phyloP scores from a whole-genome alignment of 257 asterid genomes.

The Lycium barbarum region DNA sequence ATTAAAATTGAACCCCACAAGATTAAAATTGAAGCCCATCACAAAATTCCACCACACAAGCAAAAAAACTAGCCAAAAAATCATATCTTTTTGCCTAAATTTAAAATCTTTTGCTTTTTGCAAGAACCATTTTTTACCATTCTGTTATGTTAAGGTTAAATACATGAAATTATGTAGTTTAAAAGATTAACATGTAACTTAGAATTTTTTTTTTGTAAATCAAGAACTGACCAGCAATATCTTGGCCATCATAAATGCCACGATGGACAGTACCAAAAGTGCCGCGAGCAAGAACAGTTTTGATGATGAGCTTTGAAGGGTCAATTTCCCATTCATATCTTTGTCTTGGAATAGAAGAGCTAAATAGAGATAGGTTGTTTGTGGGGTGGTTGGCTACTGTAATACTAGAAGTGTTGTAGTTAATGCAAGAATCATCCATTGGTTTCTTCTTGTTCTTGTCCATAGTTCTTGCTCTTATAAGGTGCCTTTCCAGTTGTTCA shows the following conservation, averaged over 20 bases:
- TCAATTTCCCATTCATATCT: slow-evolving; percentile 93
- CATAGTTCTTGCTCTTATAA: slow-evolving; percentile 64
- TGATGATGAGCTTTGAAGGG: slow-evolving; percentile 68
- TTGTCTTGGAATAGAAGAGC: slow-evolving; percentile 46
- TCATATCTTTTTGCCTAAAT: background rate
- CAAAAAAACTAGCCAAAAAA: background rate
- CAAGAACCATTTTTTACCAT: background rate
- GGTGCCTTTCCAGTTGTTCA: slow-evolving; percentile 80
- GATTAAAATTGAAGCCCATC: background rate
- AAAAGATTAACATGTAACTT: background rate
- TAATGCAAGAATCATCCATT: slow-evolving; percentile 40
- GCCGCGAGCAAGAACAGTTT: slow-evolving; percentile 79
- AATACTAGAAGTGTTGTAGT: slow-evolving; percentile 31
- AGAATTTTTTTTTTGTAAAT: background rate
- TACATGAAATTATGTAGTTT: background rate
- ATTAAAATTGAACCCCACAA: background rate
- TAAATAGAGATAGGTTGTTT: slow-evolving; percentile 25
- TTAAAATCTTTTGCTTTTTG: background rate
- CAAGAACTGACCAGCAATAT: slow-evolving; percentile 76
- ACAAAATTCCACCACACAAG: slow-evolving; percentile 1
- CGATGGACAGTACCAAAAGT: slow-evolving; percentile 93
- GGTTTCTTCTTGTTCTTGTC: slow-evolving; percentile 63
- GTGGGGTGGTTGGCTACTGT: slow-evolving; percentile 27
- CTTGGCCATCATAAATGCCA: slow-evolving; percentile 80
- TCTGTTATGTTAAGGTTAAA: background rate